Conservation (phyloP, 2,329 filamentous ascomycete species). For the Colletotrichum gloeosporioides region DNA sequence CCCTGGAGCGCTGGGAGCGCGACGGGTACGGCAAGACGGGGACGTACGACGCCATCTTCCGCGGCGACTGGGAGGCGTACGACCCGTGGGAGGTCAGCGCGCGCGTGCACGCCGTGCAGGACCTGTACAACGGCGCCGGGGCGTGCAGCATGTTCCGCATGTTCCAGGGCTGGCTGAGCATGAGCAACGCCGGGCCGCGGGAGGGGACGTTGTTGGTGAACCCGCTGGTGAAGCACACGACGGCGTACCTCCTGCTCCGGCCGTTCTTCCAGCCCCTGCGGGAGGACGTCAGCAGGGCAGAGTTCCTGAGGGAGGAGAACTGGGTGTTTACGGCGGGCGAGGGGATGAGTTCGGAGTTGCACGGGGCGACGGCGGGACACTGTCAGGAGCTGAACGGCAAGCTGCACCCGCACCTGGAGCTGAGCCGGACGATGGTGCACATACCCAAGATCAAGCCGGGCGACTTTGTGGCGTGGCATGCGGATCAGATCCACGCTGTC, state of each 20-base stretch:
- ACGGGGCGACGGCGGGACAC: constrained; percentile 72
- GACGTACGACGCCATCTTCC: constrained; percentile 77
- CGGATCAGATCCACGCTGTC: constrained; percentile 82
- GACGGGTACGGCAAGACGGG: constrained; percentile 68
- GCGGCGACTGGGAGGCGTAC: constrained; percentile 79
- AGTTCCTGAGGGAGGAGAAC: constrained; percentile 57
- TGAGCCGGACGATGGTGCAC: constrained; percentile 73
- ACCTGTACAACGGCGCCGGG: constrained; percentile 82
- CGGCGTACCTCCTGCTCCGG: constrained; percentile 80
- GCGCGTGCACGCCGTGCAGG: constrained; percentile 70
- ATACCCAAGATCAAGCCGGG: constrained; percentile 73
- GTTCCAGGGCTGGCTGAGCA: constrained; percentile 88
- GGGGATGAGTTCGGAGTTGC: constrained; percentile 63
- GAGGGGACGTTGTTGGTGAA: constrained; percentile 86
- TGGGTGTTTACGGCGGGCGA: constrained; percentile 60
- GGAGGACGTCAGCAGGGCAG: constrained; percentile 22
- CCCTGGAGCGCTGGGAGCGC: constrained; percentile 76
- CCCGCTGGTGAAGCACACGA: constrained; percentile 76
- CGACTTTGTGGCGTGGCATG: constrained; percentile 86
- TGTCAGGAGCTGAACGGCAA: constrained; percentile 70
- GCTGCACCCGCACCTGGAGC: constrained; percentile 73
- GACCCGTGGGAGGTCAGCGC: constrained; percentile 82
- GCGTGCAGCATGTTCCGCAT: constrained; percentile 85
- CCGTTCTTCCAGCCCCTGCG: constrained; percentile 74
- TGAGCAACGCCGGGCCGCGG: constrained; percentile 73